Conservation (phyloP, 2,329 filamentous ascomycete genomes). For the Aspergillus sp. region DNA sequence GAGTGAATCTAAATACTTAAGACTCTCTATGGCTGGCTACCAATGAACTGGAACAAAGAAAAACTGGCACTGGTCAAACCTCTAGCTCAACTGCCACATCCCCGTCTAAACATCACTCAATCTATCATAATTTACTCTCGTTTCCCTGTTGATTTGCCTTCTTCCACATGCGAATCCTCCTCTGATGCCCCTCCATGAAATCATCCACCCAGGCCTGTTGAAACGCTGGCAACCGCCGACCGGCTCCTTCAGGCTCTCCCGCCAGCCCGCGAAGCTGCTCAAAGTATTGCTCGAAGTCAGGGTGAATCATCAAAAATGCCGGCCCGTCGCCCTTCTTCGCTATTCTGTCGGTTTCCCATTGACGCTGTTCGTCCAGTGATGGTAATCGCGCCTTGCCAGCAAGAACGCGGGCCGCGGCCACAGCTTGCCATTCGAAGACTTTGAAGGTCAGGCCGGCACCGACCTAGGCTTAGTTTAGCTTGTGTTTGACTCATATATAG, state of each 20-base stretch:
- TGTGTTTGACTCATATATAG: neutral
- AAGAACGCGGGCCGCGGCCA: slow-evolving; percentile 59
- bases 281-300: slow-evolving; percentile 66
- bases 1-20: too few relatives aligned
- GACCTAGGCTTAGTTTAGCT: slow-evolving; percentile 20
- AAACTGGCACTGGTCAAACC: neutral
- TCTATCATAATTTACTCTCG: slow-evolving; percentile 10
- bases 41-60: neutral
- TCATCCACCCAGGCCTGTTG: slow-evolving; percentile 40
- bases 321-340: slow-evolving; percentile 55
- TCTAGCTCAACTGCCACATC: neutral
- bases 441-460: slow-evolving; percentile 60
- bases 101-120: neutral
- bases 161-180: slow-evolving; percentile 59
- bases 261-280: slow-evolving; percentile 49
- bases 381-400: slow-evolving; percentile 57
- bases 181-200: slow-evolving; percentile 57
- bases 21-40: neutral
- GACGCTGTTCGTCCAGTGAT: slow-evolving; percentile 46
- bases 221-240: slow-evolving; percentile 44
- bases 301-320: slow-evolving; percentile 57
- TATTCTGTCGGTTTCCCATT: slow-evolving; percentile 60
- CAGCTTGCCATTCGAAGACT: slow-evolving; percentile 68
- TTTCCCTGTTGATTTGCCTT: slow-evolving; percentile 42
- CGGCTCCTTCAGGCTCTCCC: slow-evolving; percentile 44